phyloP scores from a whole-genome alignment of 352 stramenopile genomes.

The Aphanomyces invadans region DNA sequence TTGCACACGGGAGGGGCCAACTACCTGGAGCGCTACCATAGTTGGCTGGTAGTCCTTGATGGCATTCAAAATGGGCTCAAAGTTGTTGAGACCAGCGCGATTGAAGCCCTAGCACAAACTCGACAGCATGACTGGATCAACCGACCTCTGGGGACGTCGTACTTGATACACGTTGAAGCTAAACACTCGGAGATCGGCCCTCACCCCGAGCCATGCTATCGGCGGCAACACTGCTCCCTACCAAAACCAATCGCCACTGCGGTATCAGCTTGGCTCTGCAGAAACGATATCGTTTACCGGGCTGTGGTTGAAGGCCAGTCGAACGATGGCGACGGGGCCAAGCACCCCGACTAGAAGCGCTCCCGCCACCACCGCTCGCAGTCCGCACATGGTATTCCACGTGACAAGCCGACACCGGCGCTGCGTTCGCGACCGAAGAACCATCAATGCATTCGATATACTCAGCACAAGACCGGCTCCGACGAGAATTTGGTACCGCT shows the following conservation, averaged over 20 bases:
- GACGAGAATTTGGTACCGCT: conserved; percentile 15
- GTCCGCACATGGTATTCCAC: not conserved
- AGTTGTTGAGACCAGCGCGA: conserved; percentile 16
- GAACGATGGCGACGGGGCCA: not conserved
- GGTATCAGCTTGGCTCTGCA: not conserved
- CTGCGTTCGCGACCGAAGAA: not conserved
- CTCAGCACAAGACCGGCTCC: not conserved
- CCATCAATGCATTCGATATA: not conserved
- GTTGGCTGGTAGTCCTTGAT: conserved; percentile 19
- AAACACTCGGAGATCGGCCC: conserved; percentile 15
- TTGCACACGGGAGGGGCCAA: not conserved
- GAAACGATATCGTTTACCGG: not conserved
- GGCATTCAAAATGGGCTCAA: not conserved
- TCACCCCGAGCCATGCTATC: not conserved
- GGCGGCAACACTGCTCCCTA: not conserved
- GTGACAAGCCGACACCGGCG: not conserved
- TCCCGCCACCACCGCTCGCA: not conserved
- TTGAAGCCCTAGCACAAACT: conserved; percentile 17
- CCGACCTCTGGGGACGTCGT: not conserved
- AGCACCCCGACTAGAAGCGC: not conserved
- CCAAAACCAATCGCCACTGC: no score
- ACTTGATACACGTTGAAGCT: conserved; percentile 26
- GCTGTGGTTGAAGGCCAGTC: not conserved
- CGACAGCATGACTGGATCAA: not conserved
- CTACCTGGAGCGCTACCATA: conserved; percentile 14